Evolutionary conservation across 495 filamentous ascomycete species (phyloP).

Genomic region (Penicillium pulvis): DNA sequence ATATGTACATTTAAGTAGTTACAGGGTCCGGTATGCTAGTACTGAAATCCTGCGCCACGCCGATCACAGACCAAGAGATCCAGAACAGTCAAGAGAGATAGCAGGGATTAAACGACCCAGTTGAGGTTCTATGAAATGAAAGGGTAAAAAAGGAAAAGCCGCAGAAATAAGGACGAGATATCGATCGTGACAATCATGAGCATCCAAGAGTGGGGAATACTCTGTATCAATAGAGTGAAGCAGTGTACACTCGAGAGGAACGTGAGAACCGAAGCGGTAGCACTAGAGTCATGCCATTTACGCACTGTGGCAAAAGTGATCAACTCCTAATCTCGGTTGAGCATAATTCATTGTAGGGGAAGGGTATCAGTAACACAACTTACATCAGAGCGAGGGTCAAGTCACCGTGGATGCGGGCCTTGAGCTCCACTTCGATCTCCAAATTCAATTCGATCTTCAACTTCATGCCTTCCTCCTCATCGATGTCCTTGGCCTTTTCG

Average conservation of each 20-base stretch:
- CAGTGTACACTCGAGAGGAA: conserved; percentile 5
- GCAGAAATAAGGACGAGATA: conserved; percentile 1
- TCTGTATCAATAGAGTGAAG: background rate
- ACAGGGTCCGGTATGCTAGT: conserved; percentile 2
- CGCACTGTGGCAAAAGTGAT: conserved; percentile 34
- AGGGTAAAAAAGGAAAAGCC: conserved; percentile 5
- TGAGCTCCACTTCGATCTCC: conserved; percentile 84
- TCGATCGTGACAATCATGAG: conserved; percentile 23
- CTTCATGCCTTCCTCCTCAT: conserved; percentile 59
- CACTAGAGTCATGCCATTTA: conserved; percentile 19
- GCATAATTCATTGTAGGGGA: conserved; percentile 10
- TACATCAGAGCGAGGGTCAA: conserved; percentile 84
- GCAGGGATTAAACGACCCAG: conserved; percentile 10
- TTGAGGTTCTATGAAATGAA: conserved; percentile 16
- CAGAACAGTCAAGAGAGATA: background rate
- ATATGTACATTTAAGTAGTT: conserved; percentile 10
- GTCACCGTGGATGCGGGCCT: conserved; percentile 89
- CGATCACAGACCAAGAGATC: background rate
- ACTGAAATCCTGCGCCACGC: conserved; percentile 10
- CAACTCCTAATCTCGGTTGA: conserved; percentile 37
- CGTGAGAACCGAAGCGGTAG: background rate
- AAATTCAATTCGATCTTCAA: conserved; percentile 82
- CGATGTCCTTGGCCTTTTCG: conserved; percentile 31
- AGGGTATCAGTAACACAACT: conserved; percentile 38
- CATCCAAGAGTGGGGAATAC: background rate